Evolutionary conservation across 768 basidiomycete species (phyloP).

Genomic region (Amanita inopinata): DNA sequence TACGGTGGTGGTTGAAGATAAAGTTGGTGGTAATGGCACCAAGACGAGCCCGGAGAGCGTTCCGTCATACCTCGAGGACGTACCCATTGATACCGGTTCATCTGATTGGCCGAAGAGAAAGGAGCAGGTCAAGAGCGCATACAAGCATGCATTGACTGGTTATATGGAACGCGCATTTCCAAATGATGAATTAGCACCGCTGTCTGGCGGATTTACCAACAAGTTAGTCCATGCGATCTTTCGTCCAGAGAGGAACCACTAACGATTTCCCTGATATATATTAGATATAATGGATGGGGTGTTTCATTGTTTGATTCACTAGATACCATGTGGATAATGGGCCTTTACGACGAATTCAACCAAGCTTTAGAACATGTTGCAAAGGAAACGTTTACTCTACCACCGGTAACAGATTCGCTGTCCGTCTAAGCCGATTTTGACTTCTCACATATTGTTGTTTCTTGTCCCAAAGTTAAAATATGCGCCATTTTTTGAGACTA

Average conservation of each 20-base stretch:
- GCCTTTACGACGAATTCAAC: conserved; percentile 57
- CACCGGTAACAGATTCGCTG: conserved; percentile 17
- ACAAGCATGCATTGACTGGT: conserved; percentile 45
- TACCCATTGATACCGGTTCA: not conserved
- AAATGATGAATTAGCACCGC: conserved; percentile 41
- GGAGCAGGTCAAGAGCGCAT: conserved; percentile 40
- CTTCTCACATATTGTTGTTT: conserved; percentile 4
- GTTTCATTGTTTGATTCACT: conserved; percentile 68
- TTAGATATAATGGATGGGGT: conserved; percentile 37
- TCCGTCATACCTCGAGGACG: not conserved
- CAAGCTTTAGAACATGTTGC: conserved; percentile 42
- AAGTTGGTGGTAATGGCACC: too few species aligned
- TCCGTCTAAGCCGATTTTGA: not conserved
- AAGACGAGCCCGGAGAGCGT: not conserved
- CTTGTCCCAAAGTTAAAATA: conserved; percentile 17
- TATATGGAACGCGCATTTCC: conserved; percentile 41
- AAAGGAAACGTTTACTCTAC: conserved; percentile 31
- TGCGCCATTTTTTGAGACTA: conserved; percentile 64
- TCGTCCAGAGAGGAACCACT: not conserved
- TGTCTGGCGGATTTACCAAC: conserved; percentile 33
- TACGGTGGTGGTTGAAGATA: too few species aligned
- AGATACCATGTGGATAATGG: conserved; percentile 79
- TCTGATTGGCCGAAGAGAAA: conserved; percentile 30
- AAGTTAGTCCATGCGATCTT: conserved; percentile 31
- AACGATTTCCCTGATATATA: conserved; percentile 1